Evolutionary conservation across 352 stramenopile genomes (phyloP), one percentile per base, ranked within the genome.

Genomic region (Globisporangium sylvaticum): DNA sequence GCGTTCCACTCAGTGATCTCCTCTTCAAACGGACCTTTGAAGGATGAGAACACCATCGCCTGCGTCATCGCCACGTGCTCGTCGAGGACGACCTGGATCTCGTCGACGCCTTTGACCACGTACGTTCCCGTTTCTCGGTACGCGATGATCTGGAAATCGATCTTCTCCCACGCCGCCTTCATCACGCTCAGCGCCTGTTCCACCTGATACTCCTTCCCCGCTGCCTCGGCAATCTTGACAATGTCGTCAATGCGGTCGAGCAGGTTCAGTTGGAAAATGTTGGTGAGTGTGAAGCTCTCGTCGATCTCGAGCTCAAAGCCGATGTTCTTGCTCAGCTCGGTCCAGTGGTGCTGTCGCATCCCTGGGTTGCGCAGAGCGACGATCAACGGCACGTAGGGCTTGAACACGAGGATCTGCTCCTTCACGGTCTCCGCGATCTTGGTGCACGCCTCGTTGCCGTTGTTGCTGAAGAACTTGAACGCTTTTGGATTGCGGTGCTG

Each of bases 31-130:
- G 94, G 94, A 0, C 91, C 91, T 69, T 98, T 98, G 71, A 98
- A 98, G 1, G 91, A 83, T 0, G 89, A 98, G 59, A 98, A 98
- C 78, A 96, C 95, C 95, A 98, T 98, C 7, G 93, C 94, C 64
- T 98, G 93, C 2, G 96, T 98, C 81, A 97, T 98, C 0, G 94
- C 98, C 25, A 98, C 91, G 64, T 98, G 96, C 65, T 98, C 96
- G 59, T 98, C 96, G 14, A 98, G 75, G 2, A 98, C 87, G 20
- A 84, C 78, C 69, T 98, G 95, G 25, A 98, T 96, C 65, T 98
- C 95, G 60, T 98, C 96, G 12, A 97, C 90, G 14, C 93, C 94
- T 56, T 97, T 97, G 65, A 98, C 89, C 31, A 98, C 97, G 55
- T 87, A 98, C 15, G 96, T 98, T 4, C 92, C 95, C 7, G 96